These are phyloP conservation scores for Solanum paucissectum DNA, from an alignment of 257 asterid genomes.

Conservation along the genomic window DNA sequence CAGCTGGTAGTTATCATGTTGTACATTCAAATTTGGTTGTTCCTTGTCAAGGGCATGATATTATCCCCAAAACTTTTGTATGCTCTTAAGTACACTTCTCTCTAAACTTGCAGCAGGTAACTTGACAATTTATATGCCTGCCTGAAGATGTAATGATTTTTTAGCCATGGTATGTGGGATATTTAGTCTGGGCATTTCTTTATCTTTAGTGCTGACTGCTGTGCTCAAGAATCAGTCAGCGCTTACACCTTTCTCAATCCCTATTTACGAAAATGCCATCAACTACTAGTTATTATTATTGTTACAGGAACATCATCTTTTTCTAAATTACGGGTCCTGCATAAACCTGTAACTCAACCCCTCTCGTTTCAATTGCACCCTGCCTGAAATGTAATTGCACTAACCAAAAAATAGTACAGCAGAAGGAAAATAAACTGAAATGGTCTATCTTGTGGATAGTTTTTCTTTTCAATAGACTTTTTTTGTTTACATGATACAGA, in stretches of 20 bases:
- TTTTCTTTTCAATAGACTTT: not conserved
- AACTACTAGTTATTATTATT: not conserved
- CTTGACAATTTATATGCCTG: not conserved
- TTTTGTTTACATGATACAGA: not conserved
- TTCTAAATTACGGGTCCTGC: not conserved
- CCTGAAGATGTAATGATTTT: not conserved
- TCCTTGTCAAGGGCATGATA: slow-evolving; percentile 8
- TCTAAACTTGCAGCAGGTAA: not conserved
- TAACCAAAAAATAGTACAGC: not conserved
- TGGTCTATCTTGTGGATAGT: not conserved
- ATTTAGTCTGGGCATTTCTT: not conserved
- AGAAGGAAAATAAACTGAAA: not conserved
- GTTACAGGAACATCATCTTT: too few species aligned
- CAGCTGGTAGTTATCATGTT: slow-evolving; percentile 12
- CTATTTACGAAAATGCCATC: not conserved
- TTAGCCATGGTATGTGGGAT: not conserved
- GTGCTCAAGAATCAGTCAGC: not conserved
- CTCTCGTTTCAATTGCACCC: not conserved
- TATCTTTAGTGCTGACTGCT: not conserved
- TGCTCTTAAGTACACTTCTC: not conserved
- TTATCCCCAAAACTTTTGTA: not conserved
- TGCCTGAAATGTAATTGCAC: not conserved
- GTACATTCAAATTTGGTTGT: slow-evolving; percentile 20
- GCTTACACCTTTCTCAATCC: not conserved
- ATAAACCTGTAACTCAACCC: not conserved